Conservation (phyloP, 192 early-diverging fungal genomes). For the Coemansia asiatica region DNA sequence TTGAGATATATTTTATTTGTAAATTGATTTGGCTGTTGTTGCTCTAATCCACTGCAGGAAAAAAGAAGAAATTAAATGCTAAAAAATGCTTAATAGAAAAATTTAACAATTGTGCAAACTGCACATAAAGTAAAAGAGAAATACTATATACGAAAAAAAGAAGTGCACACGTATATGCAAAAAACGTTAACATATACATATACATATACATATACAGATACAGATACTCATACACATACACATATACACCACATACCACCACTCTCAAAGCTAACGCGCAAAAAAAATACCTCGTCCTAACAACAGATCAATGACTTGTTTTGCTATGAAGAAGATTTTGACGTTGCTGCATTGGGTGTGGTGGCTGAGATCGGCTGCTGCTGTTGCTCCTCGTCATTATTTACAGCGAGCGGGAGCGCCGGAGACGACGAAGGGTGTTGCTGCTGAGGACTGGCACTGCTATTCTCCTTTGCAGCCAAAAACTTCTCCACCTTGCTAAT, state of each 20-base stretch:
- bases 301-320: no score
- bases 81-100: no score
- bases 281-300: not conserved
- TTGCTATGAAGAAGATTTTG: slow-evolving; percentile 1
- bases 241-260: not conserved
- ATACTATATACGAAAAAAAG: no score
- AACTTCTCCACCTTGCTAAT: slow-evolving; percentile 69
- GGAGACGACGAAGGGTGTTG: slow-evolving; percentile 15
- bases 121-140: no score
- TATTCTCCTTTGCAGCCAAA: slow-evolving; percentile 23
- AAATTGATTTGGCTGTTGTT: no score
- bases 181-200: no score
- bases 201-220: no score
- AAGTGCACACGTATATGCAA: not conserved
- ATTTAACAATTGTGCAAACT: no score
- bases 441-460: not conserved
- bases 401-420: slow-evolving; percentile 7
- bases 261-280: not conserved
- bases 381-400: not conserved
- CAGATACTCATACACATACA: not conserved
- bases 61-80: no score
- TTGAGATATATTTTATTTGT: no score
- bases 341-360: not conserved
- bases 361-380: slow-evolving; percentile 8
- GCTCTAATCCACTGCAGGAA: no score